Evolutionary conservation across 768 basidiomycete species (phyloP).

Genomic region (Pleurotus salmoneostramineus): DNA sequence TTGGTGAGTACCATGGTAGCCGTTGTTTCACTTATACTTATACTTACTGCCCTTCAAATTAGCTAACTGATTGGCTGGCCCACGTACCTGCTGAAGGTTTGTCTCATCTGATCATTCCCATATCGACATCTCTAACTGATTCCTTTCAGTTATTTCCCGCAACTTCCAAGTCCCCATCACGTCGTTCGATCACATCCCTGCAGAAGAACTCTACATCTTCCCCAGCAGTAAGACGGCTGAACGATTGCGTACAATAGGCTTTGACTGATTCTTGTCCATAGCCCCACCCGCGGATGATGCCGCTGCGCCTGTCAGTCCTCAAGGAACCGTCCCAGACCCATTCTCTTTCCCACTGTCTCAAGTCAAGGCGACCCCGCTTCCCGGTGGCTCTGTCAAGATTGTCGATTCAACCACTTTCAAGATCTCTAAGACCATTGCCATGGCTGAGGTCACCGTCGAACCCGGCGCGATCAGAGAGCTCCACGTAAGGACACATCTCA

Average conservation of each 20-base stretch:
- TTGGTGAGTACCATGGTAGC: constrained; percentile 15
- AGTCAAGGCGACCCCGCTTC: constrained; percentile 33
- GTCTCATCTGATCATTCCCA: neutral
- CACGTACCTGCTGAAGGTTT: constrained; percentile 42
- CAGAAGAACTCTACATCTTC: constrained; percentile 53
- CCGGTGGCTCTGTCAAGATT: constrained; percentile 58
- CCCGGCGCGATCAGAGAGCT: constrained; percentile 59
- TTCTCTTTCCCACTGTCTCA: constrained; percentile 54
- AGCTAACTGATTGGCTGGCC: constrained; percentile 64
- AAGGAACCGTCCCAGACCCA: constrained; percentile 43
- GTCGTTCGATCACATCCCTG: constrained; percentile 53
- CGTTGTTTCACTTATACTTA: neutral
- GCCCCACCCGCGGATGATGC: constrained; percentile 36
- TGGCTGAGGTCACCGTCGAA: constrained; percentile 55
- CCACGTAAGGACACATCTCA: constrained; percentile 34
- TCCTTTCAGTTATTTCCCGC: constrained; percentile 47
- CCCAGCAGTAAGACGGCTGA: constrained; percentile 19
- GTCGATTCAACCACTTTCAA: constrained; percentile 54
- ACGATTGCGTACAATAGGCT: neutral
- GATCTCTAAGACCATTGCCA: constrained; percentile 48
- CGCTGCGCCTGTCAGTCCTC: constrained; percentile 38
- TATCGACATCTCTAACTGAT: neutral
- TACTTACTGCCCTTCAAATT: neutral
- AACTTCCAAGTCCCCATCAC: constrained; percentile 46
- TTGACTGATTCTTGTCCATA: neutral